A percentile compares a stretch with the other conserved stretches of the same genome.
These are phyloP conservation scores for Globisporangium cylindrosporum DNA, from an alignment of 352 stramenopile species.

Conservation along the genomic window DNA sequence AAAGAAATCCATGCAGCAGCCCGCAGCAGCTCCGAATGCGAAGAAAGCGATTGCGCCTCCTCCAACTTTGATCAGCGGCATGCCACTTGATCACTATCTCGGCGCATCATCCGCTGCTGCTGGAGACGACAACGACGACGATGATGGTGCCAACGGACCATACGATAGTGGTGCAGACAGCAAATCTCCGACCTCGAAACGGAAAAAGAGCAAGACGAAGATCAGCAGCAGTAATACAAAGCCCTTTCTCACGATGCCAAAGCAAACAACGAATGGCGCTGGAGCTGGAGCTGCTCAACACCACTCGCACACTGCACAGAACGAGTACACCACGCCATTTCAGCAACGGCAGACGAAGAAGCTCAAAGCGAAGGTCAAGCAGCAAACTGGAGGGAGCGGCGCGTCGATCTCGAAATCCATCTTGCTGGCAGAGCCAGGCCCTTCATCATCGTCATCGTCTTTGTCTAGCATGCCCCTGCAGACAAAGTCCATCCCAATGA, in stretches of 20 bases:
- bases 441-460: conserved; percentile 10
- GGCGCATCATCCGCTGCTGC: conserved; percentile 25
- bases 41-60: conserved; percentile 24
- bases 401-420: conserved; percentile 46
- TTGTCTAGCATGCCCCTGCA: conserved; percentile 12
- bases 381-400: conserved; percentile 22
- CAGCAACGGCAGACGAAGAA: conserved; percentile 51
- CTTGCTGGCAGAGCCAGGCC: conserved; percentile 36
- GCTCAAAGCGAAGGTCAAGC: conserved; percentile 36
- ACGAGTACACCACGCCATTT: conserved; percentile 37
- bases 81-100: conserved; percentile 66
- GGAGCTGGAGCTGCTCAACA: conserved; percentile 17
- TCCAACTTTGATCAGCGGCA: conserved; percentile 38
- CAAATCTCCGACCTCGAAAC: conserved; percentile 37
- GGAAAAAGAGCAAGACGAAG: conserved; percentile 30
- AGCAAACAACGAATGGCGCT: conserved; percentile 5
- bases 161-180: conserved; percentile 18
- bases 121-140: conserved; percentile 12
- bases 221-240: conserved; percentile 15
- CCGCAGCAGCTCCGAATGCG: neutral
- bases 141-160: neutral
- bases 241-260: conserved; percentile 2
- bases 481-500: conserved; percentile 18
- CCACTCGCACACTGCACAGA: neutral
- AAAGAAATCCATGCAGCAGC: neutral